These are phyloP conservation scores for Piromyces sp. DNA, from an alignment of 192 early-diverging fungal genomes.

Conservation along the genomic window DNA sequence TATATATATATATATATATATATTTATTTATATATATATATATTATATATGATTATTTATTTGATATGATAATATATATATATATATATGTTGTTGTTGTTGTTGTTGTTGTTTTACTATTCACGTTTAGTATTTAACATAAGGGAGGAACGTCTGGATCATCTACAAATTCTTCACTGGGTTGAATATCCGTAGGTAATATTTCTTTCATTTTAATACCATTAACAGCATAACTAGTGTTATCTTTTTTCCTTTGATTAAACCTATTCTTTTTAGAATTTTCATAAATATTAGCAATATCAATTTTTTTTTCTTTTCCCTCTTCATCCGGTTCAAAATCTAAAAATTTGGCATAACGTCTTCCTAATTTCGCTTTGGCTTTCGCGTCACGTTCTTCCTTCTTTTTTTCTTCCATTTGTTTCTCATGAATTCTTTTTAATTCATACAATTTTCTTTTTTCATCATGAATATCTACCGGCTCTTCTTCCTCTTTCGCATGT, in stretches of 20 bases:
- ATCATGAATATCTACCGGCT: background rate
- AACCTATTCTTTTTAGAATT: background rate
- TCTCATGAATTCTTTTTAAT: background rate
- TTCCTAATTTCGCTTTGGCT: background rate
- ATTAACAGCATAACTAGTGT: background rate
- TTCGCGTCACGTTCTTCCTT: background rate
- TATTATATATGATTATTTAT: too few species aligned
- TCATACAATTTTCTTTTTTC: background rate
- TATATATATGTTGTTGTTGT: background rate
- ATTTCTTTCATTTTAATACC: background rate
- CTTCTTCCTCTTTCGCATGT: background rate
- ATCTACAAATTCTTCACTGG: conserved; percentile 22
- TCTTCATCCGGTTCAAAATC: conserved; percentile 4
- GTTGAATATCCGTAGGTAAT: background rate
- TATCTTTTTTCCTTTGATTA: background rate
- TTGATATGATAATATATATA: too few species aligned
- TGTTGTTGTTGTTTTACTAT: background rate
- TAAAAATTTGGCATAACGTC: background rate
- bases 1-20: too few species aligned
- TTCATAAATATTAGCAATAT: background rate
- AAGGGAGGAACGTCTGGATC: conserved; percentile 37
- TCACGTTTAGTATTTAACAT: conserved; percentile 1
- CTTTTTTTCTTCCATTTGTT: background rate
- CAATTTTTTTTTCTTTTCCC: background rate
- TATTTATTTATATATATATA: too few species aligned